Base-by-base conservation (phyloP, 768 basidiomycete genomes). In the Kwoniella dejecticola region DNA sequence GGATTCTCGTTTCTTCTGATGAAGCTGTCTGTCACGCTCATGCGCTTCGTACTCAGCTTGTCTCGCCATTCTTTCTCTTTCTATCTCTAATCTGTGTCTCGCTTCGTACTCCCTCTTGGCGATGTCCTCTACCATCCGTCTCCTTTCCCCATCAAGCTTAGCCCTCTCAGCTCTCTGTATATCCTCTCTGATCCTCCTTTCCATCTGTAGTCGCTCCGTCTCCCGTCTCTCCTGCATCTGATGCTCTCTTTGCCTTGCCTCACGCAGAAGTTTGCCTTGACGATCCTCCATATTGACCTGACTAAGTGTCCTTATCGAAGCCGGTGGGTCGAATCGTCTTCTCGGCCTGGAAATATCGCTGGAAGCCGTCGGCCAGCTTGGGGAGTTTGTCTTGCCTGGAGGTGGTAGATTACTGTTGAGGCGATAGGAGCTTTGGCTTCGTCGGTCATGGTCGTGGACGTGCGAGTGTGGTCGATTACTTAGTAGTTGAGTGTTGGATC, bases 351-450 rank as follows among this genome's bases (percentile, higher is more conserved):
- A 50, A 30, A 50, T 31, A 17, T 54, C 21, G 45, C 60, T 62
- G 13, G 52, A 31, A 13, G 21, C n/a, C 26, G 60, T 62, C 13
- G 53, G 54, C 61, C 61, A 62, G 54, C 55, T 56, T 19, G 61
- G 36, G 1, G 61, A 57, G 27, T 57, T 50, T 15, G 47, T 62
- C 6, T 19, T 17, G 1, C 61, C 61, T 13, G 61, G 40, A 15
- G 61, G 45, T 4, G 54, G 61, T 12, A 62, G 54, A 19, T 38
- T 36, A 23, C 33, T 31, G 10, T 30, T 27, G 3, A 19, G n/a
- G 26, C 19, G 44, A 31, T 50, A 50, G 6, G 48, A 31, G 30
- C 10, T 12, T 8, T 24, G 46, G 24, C 46, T 47, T 24, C 46
- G 23, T 6, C 17, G 23, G 27, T 47, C 2, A 17, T 27, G 2